A percentile compares a stretch with the other conserved stretches of the same genome.
These are phyloP conservation scores for Blepharisma stoltei DNA, from an alignment of 73 alveolate species.

Conservation along the genomic window DNA sequence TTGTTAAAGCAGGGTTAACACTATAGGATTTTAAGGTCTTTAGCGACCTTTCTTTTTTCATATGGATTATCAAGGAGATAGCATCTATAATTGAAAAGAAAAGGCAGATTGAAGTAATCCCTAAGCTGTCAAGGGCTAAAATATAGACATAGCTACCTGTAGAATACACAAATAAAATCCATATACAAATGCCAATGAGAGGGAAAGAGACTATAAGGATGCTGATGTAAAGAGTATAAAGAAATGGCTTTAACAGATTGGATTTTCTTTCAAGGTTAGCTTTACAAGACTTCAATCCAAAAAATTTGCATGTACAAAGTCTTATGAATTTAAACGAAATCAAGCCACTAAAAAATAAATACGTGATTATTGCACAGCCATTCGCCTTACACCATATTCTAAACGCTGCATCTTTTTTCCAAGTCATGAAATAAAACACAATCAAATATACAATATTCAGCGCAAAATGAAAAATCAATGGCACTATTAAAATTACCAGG, in stretches of 20 bases:
- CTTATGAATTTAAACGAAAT: background rate
- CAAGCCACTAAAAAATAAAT: background rate
- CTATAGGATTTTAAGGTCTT: background rate
- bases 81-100: background rate
- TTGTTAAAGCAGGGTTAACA: background rate
- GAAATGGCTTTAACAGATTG: background rate
- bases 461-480: background rate
- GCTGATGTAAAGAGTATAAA: background rate
- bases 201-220: background rate
- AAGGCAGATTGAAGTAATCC: background rate
- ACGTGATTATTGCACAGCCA: background rate
- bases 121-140: background rate
- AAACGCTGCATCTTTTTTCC: background rate
- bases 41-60: too few relatives aligned
- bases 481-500: background rate
- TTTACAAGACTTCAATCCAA: conserved; percentile 2
- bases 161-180: background rate
- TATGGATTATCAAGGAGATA: background rate
- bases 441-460: background rate
- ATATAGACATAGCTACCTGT: background rate
- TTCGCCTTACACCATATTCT: background rate
- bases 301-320: background rate
- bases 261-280: conserved; percentile 16
- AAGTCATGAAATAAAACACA: background rate
- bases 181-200: background rate